Conservation (phyloP, 805 yeast genomes). For the Zygotorulaspora florentina region DNA sequence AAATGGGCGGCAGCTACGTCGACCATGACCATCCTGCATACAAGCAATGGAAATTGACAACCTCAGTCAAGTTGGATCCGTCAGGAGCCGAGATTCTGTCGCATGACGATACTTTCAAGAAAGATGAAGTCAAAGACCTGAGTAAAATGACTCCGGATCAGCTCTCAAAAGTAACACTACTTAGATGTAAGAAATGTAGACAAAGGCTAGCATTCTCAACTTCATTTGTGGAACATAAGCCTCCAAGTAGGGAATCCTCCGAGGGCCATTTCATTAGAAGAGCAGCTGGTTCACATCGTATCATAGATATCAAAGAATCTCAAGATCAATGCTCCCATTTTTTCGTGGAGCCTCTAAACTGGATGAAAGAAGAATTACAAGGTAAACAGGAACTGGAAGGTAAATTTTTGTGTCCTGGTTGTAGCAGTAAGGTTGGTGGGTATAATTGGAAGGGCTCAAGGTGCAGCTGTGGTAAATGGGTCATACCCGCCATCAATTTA, state of each 20-base stretch:
- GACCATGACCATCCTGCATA: conserved; percentile 35
- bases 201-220: conserved; percentile 58
- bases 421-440: conserved; percentile 81
- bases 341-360: conserved; percentile 80
- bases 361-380: conserved; percentile 85
- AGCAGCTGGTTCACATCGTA: conserved; percentile 57
- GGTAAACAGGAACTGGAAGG: conserved; percentile 76
- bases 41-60: conserved; percentile 42
- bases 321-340: conserved; percentile 70
- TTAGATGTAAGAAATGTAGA: conserved; percentile 84
- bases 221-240: conserved; percentile 59
- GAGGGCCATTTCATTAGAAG: conserved; percentile 64
- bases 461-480: conserved; percentile 95
- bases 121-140: conserved; percentile 27
- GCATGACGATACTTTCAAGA: conserved; percentile 33
- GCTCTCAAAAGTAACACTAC: conserved; percentile 30
- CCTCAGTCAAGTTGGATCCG: conserved; percentile 40
- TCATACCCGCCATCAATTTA: conserved; percentile 83
- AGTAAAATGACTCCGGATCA: conserved; percentile 29
- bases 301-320: conserved; percentile 55
- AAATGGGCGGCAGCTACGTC: conserved; percentile 36
- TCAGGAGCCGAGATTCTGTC: conserved; percentile 34
- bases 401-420: conserved; percentile 77
- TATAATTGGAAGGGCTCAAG: conserved; percentile 93
- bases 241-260: conserved; percentile 60